Evolutionary conservation across 331 rosid species (phyloP).

Genomic region (Malus hybrid): DNA sequence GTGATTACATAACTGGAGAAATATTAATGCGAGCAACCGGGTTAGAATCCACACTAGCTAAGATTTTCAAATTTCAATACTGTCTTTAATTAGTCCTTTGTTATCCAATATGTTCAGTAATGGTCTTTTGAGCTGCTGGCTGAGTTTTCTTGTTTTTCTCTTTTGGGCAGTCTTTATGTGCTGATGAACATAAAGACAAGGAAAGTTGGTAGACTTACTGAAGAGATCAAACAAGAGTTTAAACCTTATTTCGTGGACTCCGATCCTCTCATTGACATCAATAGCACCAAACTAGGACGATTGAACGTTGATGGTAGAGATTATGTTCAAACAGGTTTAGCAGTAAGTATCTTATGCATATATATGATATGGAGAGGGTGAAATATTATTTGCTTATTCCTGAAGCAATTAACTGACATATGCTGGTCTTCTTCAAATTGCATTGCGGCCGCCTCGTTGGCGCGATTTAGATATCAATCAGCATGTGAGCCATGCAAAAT

Average conservation of each 20-base stretch:
- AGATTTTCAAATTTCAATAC: neutral
- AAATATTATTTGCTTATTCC: neutral
- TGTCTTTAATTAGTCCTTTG: neutral
- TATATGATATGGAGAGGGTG: neutral
- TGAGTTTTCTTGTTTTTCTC: neutral
- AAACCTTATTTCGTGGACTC: neutral
- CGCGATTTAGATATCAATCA: conserved; percentile 30
- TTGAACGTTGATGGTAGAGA: neutral
- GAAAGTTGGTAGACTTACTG: neutral
- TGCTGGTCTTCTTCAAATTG: neutral
- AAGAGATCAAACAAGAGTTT: neutral
- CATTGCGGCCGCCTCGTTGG: conserved; percentile 23
- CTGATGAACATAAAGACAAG: neutral
- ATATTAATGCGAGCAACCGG: neutral
- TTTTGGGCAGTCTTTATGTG: neutral
- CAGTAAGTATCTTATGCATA: neutral
- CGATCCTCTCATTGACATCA: neutral
- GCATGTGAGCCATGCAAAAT: conserved; percentile 34
- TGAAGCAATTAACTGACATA: neutral
- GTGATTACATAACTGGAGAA: conserved; percentile 10
- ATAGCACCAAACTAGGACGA: neutral
- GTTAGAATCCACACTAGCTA: neutral
- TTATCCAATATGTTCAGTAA: too few relatives aligned
- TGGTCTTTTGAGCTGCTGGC: neutral
- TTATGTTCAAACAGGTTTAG: neutral